Conservation (phyloP, 768 basidiomycete species). For the Serpula lacrymans region DNA sequence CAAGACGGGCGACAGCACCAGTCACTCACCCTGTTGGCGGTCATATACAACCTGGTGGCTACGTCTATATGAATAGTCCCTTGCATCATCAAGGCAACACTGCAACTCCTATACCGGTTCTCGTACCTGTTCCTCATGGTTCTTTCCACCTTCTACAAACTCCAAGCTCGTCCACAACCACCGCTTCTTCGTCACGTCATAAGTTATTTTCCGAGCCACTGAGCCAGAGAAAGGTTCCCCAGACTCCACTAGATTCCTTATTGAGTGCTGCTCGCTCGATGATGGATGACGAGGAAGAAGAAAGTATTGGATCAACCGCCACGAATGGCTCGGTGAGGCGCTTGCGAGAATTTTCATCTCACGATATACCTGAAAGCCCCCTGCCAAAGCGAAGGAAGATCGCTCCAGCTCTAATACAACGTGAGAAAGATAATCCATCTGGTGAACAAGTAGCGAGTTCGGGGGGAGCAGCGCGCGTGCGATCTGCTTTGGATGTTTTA, state of each 20-base stretch:
- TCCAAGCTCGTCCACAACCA: constrained; percentile 26
- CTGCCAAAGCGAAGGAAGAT: constrained; percentile 37
- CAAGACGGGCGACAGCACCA: constrained; percentile 29
- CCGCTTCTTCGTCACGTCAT: constrained; percentile 13
- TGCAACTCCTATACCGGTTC: constrained; percentile 25
- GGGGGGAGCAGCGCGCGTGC: constrained; percentile 21
- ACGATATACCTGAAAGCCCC: constrained; percentile 31
- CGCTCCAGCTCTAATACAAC: not conserved
- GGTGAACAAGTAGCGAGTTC: constrained; percentile 8
- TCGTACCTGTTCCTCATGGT: constrained; percentile 21
- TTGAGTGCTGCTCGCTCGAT: constrained; percentile 59
- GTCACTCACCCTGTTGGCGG: too few species aligned
- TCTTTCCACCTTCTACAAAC: constrained; percentile 28
- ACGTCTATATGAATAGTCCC: constrained; percentile 25
- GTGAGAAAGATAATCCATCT: not conserved
- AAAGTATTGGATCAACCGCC: constrained; percentile 16
- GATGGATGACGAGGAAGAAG: constrained; percentile 36
- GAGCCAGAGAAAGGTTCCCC: constrained; percentile 21
- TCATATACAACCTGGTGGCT: constrained; percentile 21
- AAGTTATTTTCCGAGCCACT: not conserved
- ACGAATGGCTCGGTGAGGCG: constrained; percentile 30
- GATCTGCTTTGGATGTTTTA: constrained; percentile 65
- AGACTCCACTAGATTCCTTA: constrained; percentile 56
- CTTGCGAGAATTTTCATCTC: constrained; percentile 15
- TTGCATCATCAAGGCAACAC: constrained; percentile 18